Conservation (phyloP, 257 asterid species). For the Solanum pennellii region DNA sequence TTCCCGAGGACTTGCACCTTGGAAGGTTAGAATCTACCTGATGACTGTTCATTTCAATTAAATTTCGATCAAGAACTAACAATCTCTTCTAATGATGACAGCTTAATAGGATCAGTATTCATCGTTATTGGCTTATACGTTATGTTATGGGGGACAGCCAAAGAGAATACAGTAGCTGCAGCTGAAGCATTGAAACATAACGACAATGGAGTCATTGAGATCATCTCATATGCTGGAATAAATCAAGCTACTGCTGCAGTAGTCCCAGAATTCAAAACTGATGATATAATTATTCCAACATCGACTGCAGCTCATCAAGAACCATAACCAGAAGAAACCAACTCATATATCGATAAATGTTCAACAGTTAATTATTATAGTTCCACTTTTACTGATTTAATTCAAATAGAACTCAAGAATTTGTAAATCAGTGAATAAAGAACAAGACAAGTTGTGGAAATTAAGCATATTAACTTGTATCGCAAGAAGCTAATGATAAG, state of each 20-base stretch:
- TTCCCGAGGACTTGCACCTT: conserved; percentile 15
- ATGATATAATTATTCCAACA: background rate
- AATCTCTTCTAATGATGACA: background rate
- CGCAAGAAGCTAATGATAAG: background rate
- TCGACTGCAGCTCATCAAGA: background rate
- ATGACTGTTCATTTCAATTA: background rate
- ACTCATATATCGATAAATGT: background rate
- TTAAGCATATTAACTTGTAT: background rate
- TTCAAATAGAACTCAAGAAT: background rate
- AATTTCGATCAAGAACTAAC: background rate
- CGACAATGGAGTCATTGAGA: background rate
- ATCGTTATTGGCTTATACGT: conserved; percentile 16
- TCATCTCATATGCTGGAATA: background rate
- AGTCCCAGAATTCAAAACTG: background rate
- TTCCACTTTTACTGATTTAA: background rate
- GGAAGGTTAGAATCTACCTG: conserved; percentile 21
- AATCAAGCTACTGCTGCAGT: background rate
- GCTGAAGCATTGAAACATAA: background rate
- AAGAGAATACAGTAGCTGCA: background rate
- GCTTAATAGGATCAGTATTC: conserved; percentile 20
- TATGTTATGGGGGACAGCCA: conserved; percentile 25
- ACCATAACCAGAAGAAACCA: background rate
- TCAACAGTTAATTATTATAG: background rate
- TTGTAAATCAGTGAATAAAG: background rate
- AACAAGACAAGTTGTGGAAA: background rate